Evolutionary conservation across 176 grass and related monocot genomes (phyloP).

Genomic region (Microstegium vimineum): DNA sequence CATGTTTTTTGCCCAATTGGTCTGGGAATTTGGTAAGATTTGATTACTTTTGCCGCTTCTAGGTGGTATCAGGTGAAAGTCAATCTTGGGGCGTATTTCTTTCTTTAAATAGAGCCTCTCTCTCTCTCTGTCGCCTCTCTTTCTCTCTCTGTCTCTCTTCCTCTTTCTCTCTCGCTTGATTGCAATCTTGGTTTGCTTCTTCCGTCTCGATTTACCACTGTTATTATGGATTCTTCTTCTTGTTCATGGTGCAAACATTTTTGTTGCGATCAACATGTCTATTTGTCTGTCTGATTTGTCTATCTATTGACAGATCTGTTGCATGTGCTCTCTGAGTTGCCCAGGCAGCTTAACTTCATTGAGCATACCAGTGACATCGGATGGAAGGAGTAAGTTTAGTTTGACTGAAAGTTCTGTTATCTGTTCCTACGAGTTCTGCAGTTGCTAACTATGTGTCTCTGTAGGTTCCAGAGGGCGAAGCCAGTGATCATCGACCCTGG

Average conservation of each 20-base stretch:
- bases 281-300: neutral
- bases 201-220: slow-evolving; percentile 20
- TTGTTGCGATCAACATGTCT: neutral
- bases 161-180: neutral
- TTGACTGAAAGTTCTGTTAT: slow-evolving; percentile 1
- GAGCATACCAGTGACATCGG: slow-evolving; percentile 98
- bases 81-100: slow-evolving; percentile 29
- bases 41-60: slow-evolving; percentile 26
- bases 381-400: slow-evolving; percentile 91
- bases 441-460: slow-evolving; percentile 20
- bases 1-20: neutral
- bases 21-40: slow-evolving; percentile 37
- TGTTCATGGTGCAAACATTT: neutral
- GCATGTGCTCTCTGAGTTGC: slow-evolving; percentile 63
- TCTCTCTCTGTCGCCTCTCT: neutral
- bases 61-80: slow-evolving; percentile 43
- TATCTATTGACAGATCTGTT: slow-evolving; percentile 61
- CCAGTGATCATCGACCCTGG: slow-evolving; percentile 95
- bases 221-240: neutral
- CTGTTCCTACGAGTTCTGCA: neutral
- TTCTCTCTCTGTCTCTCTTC: neutral
- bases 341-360: slow-evolving; percentile 93
- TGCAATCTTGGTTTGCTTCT: slow-evolving; percentile 23
- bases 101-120: slow-evolving; percentile 20
- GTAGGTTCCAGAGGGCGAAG: slow-evolving; percentile 89